Conservation (phyloP, 1,284 basidiomycete genomes). For the Ceratobasidium sp. region DNA sequence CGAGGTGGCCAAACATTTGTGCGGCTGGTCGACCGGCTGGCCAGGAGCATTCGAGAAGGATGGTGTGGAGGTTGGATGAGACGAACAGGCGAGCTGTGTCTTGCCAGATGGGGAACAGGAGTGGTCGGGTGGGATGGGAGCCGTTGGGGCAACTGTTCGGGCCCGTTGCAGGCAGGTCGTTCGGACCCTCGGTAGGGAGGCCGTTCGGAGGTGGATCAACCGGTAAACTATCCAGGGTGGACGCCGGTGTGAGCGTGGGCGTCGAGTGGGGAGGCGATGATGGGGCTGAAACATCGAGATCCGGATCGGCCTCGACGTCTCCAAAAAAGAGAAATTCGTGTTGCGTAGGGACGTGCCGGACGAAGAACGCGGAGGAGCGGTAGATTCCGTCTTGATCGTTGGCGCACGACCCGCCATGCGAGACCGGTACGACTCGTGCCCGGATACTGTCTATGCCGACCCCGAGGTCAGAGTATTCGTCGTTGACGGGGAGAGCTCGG, state of each 20-base stretch:
- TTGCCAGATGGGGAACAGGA: constrained; percentile 24
- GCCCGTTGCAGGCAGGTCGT: too few species aligned
- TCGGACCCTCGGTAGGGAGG: too few species aligned
- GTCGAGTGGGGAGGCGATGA: constrained; percentile 48
- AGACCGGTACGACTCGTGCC: constrained; percentile 68
- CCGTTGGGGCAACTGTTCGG: background rate
- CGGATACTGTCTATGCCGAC: constrained; percentile 55
- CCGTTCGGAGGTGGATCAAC: constrained; percentile 64
- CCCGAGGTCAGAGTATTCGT: constrained; percentile 14
- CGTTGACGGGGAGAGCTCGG: constrained; percentile 26
- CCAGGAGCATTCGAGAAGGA: constrained; percentile 89
- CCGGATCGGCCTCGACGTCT: constrained; percentile 77
- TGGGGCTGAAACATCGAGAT: constrained; percentile 42
- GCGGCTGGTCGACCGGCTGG: constrained; percentile 66
- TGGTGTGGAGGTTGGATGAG: constrained; percentile 56
- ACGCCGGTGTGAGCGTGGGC: constrained; percentile 61
- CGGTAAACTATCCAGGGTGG: constrained; percentile 63
- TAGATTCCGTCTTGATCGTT: constrained; percentile 55
- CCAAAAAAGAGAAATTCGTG: constrained; percentile 84
- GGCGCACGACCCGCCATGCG: constrained; percentile 60
- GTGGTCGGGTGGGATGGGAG: constrained; percentile 51
- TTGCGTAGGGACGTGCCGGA: constrained; percentile 64
- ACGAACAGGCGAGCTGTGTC: background rate
- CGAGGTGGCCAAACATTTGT: constrained; percentile 77
- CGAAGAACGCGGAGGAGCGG: constrained; percentile 76